A percentile compares a stretch with the other conserved stretches of the same genome.
Conservation (phyloP, 176 grass and related monocot species). For the Eragrostis nindensis region DNA sequence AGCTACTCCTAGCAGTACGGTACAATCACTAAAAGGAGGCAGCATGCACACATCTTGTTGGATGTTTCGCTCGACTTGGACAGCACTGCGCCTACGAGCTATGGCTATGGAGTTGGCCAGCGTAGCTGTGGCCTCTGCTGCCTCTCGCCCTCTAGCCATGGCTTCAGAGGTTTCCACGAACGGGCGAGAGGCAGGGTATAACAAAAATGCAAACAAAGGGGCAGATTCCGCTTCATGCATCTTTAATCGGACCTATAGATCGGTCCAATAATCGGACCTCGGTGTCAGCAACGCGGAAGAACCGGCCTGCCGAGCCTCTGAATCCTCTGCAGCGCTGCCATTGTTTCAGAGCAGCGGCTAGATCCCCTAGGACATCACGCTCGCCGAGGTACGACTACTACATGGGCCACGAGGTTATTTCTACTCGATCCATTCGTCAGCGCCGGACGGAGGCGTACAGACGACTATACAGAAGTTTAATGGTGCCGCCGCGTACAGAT, state of each 20-base stretch:
- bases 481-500: background rate
- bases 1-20: background rate
- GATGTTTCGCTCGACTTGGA: background rate
- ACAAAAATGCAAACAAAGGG: background rate
- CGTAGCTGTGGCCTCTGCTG: background rate
- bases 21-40: background rate
- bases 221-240: conserved; percentile 20
- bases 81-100: conserved; percentile 5
- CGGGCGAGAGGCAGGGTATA: background rate
- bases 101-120: background rate
- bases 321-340: conserved; percentile 16
- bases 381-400: conserved; percentile 22
- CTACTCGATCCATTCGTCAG: background rate
- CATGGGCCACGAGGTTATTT: background rate
- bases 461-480: too few relatives aligned
- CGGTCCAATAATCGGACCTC: background rate
- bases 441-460: background rate
- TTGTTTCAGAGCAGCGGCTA: conserved; percentile 34
- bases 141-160: background rate
- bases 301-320: background rate
- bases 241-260: background rate
- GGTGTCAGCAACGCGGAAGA: conserved; percentile 10
- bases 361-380: conserved; percentile 49
- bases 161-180: background rate
- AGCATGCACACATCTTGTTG: background rate